phyloP scores from a whole-genome alignment of 2,329 filamentous ascomycete genomes.

The Chrysoporthe cubensis region DNA sequence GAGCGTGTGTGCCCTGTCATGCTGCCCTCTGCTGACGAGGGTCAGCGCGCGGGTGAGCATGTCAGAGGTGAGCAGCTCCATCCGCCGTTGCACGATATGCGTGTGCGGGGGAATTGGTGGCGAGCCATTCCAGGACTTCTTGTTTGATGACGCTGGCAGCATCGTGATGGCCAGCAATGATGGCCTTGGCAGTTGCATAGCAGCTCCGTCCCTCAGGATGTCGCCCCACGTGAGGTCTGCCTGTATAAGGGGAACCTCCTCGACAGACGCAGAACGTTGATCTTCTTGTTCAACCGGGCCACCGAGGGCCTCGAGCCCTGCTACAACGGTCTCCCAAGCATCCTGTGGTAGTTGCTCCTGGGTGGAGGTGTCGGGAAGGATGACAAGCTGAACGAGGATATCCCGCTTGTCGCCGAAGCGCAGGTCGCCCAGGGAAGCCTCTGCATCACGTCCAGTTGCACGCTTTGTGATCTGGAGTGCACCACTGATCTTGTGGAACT shows the following conservation, averaged over 20 bases:
- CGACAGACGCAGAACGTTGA: constrained; percentile 79
- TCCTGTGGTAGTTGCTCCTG: constrained; percentile 90
- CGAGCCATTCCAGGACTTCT: constrained; percentile 64
- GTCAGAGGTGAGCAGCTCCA: constrained; percentile 96
- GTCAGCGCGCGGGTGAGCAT: constrained; percentile 95
- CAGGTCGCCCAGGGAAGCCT: constrained; percentile 88
- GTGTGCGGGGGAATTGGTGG: constrained; percentile 95
- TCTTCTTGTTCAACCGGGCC: constrained; percentile 87
- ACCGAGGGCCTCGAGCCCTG: constrained; percentile 89
- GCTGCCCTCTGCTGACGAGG: constrained; percentile 86
- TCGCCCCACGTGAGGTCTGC: constrained; percentile 94
- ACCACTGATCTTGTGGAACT: constrained; percentile 98
- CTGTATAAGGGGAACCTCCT: constrained; percentile 93
- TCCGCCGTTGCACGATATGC: constrained; percentile 90
- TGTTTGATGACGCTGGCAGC: constrained; percentile 71
- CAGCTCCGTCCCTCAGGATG: constrained; percentile 83
- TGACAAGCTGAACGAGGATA: constrained; percentile 90
- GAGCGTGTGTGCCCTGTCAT: constrained; percentile 90
- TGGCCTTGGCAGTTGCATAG: constrained; percentile 84
- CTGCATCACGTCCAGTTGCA: constrained; percentile 90
- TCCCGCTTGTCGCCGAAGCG: constrained; percentile 95
- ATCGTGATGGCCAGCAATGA: constrained; percentile 95
- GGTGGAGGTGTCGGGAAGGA: constrained; percentile 80
- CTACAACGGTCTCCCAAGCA: constrained; percentile 96
- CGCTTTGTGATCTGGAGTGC: constrained; percentile 96